Percentiles rank a stretch among this genome's conserved stretches.
phyloP scores from a whole-genome alignment of 2,329 filamentous ascomycete species.

The Alternaria dauci region DNA sequence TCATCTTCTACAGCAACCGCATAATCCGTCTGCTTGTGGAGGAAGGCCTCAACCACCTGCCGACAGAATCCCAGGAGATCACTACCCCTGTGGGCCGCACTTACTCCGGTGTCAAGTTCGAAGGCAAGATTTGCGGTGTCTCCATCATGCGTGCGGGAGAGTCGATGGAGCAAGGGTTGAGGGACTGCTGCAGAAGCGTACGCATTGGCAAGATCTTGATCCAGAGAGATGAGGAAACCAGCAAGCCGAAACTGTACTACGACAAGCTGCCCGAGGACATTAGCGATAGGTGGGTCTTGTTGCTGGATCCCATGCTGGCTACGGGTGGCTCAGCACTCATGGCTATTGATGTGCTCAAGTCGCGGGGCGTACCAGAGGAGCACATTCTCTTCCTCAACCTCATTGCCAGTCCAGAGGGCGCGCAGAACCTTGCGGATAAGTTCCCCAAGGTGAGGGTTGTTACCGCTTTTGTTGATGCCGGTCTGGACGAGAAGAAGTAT shows the following conservation, averaged over 20 bases:
- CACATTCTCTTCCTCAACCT: conserved; percentile 95
- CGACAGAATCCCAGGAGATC: conserved; percentile 86
- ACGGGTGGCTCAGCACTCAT: conserved; percentile 96
- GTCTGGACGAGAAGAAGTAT: conserved; percentile 97
- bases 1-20: conserved; percentile 98
- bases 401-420: conserved; percentile 95
- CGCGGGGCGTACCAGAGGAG: conserved; percentile 90
- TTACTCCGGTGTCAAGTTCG: conserved; percentile 92
- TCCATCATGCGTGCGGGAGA: conserved; percentile 98
- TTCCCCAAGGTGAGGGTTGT: conserved; percentile 92
- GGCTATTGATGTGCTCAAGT: conserved; percentile 92
- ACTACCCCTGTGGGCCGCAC: conserved; percentile 88
- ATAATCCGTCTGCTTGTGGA: conserved; percentile 97
- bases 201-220: conserved; percentile 98
- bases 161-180: conserved; percentile 95
- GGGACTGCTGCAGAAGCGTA: conserved; percentile 97
- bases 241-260: conserved; percentile 92
- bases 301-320: conserved; percentile 98
- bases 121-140: conserved; percentile 98
- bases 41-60: conserved; percentile 95
- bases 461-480: conserved; percentile 94
- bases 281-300: conserved; percentile 86
- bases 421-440: conserved; percentile 85
- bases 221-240: conserved; percentile 94
- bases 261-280: conserved; percentile 97